These are phyloP conservation scores for Talaromyces islandicus DNA, from an alignment of 2,329 filamentous ascomycete species.

Conservation along the genomic window DNA sequence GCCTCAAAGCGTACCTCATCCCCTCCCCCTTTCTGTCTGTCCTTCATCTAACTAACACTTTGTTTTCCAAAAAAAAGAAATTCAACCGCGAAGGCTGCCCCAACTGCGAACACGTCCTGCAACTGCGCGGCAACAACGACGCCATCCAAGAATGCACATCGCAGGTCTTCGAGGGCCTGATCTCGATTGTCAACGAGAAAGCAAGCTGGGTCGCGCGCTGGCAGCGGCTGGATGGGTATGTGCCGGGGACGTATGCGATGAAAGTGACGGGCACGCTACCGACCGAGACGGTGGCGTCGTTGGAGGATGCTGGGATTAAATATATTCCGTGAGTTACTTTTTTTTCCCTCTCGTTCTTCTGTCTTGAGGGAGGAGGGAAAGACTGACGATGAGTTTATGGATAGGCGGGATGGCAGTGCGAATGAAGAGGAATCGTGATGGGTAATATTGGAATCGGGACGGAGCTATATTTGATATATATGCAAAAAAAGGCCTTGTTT, in stretches of 20 bases:
- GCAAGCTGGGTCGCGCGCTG: constrained; percentile 94
- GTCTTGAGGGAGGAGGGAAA: background rate
- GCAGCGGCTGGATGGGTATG: constrained; percentile 85
- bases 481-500: background rate
- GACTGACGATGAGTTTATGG: background rate
- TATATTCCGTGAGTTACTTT: constrained; percentile 57
- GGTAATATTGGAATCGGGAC: background rate
- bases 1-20: constrained; percentile 59
- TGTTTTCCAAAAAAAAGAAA: constrained; percentile 48
- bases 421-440: constrained; percentile 27
- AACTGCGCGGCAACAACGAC: constrained; percentile 71
- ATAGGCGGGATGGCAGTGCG: constrained; percentile 41
- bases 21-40: constrained; percentile 6
- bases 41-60: background rate
- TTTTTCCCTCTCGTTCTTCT: background rate
- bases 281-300: constrained; percentile 49
- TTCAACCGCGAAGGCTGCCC: constrained; percentile 87
- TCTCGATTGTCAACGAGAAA: constrained; percentile 74
- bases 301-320: constrained; percentile 55
- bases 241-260: constrained; percentile 84
- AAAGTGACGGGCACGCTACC: constrained; percentile 80
- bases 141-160: constrained; percentile 89
- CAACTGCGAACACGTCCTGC: constrained; percentile 91
- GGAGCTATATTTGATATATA: background rate
- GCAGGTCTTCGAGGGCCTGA: constrained; percentile 89